Conservation (phyloP, 257 asterid species). For the Jaltomata sinuosa region DNA sequence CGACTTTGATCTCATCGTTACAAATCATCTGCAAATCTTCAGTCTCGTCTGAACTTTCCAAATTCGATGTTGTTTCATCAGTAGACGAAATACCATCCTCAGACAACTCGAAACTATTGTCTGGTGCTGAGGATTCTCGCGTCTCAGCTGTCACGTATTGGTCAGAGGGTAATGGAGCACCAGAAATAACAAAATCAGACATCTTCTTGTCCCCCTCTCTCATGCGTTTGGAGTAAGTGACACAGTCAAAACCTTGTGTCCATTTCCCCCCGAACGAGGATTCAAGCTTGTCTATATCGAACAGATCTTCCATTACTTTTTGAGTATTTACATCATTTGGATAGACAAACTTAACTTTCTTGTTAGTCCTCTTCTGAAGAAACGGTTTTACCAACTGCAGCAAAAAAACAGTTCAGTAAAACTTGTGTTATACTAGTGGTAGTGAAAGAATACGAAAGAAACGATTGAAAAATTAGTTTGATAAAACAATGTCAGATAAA, state of each 20-base stretch:
- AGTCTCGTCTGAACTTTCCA: conserved; percentile 15
- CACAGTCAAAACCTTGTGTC: conserved; percentile 12
- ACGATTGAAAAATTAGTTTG: too few species aligned
- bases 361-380: conserved; percentile 52
- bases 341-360: conserved; percentile 52
- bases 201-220: conserved; percentile 34
- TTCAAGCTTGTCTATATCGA: conserved; percentile 41
- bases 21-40: conserved; percentile 5
- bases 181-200: conserved; percentile 11
- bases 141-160: conserved; percentile 10
- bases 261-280: conserved; percentile 43
- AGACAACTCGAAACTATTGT: conserved; percentile 19
- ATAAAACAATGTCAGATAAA: too few species aligned
- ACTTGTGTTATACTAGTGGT: too few species aligned
- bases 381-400: conserved; percentile 58
- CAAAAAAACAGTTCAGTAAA: not conserved
- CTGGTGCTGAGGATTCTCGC: conserved; percentile 11
- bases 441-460: too few species aligned
- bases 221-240: conserved; percentile 39
- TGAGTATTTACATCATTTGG: conserved; percentile 33
- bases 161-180: conserved; percentile 19
- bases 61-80: conserved; percentile 8
- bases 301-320: conserved; percentile 44
- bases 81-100: conserved; percentile 21
- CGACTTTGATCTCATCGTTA: not conserved